phyloP scores from a whole-genome alignment of 345 rosid genomes.

The Barbarea vulgaris region DNA sequence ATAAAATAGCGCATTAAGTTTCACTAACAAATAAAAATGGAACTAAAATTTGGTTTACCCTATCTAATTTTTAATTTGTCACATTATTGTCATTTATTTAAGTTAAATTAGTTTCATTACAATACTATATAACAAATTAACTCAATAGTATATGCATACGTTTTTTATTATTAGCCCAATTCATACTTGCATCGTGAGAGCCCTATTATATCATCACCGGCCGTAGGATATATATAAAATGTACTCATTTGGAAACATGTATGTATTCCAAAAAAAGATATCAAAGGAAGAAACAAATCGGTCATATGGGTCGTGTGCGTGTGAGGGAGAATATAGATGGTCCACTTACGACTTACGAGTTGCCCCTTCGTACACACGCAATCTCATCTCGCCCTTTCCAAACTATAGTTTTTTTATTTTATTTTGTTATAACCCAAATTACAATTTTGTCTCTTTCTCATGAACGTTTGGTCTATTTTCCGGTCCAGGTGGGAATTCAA shows the following conservation, averaged over 20 bases:
- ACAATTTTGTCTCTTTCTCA: slow-evolving; percentile 29
- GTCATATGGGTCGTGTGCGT: slow-evolving; percentile 24
- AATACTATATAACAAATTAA: not conserved
- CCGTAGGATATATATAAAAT: slow-evolving; percentile 25
- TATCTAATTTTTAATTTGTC: not conserved
- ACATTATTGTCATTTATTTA: not conserved
- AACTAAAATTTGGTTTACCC: not conserved
- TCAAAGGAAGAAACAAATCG: not conserved
- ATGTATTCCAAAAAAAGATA: slow-evolving; percentile 19
- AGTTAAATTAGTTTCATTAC: not conserved
- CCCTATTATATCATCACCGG: slow-evolving; percentile 2
- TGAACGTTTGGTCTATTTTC: slow-evolving; percentile 26
- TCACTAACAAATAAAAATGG: not conserved
- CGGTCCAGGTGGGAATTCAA: slow-evolving; percentile 11
- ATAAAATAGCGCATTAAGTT: too few relatives aligned
- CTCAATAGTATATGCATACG: not conserved
- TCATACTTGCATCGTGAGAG: not conserved
- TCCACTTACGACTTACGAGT: slow-evolving; percentile 25
- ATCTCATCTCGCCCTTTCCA: slow-evolving; percentile 30
- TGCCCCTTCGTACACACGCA: slow-evolving; percentile 37
- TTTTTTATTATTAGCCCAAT: not conserved
- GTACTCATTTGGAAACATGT: slow-evolving; percentile 18
- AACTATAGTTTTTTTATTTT: not conserved
- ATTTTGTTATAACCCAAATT: not conserved
- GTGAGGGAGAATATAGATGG: slow-evolving; percentile 9